Conservation (phyloP, 2,329 filamentous ascomycete species). For the Huntiella omanensis region DNA sequence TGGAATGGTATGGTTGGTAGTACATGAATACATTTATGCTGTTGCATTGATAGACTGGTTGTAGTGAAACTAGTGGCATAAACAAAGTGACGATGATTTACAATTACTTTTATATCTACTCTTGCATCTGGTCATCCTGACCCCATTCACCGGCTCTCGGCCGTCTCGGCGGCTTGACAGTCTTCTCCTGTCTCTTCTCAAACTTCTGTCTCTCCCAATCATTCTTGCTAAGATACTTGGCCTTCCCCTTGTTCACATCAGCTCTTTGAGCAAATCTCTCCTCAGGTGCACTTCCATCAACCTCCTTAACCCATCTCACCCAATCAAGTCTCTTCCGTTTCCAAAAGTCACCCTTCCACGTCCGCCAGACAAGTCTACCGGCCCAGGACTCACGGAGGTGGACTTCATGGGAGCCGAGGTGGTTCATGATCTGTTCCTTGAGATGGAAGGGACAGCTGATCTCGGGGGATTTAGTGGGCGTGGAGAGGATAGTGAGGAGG, state of each 20-base stretch:
- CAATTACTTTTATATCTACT: background rate
- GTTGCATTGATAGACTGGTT: too few relatives aligned
- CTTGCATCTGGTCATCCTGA: background rate
- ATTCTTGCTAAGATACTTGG: conserved; percentile 9
- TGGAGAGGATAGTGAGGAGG: conserved; percentile 27
- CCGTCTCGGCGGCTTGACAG: conserved; percentile 6
- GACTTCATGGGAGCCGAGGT: conserved; percentile 28
- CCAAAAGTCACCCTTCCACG: conserved; percentile 40
- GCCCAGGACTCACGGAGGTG: conserved; percentile 33
- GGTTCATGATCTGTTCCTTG: conserved; percentile 35
- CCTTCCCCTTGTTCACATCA: conserved; percentile 1
- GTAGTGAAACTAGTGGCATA: too few relatives aligned
- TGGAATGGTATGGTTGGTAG: too few relatives aligned
- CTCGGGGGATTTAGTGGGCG: conserved; percentile 29
- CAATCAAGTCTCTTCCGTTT: conserved; percentile 33
- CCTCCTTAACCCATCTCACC: conserved; percentile 36
- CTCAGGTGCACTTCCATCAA: conserved; percentile 7
- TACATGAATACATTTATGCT: too few relatives aligned
- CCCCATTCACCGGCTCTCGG: background rate
- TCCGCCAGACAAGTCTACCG: conserved; percentile 36
- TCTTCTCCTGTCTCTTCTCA: conserved; percentile 2
- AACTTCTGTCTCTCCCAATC: conserved; percentile 10
- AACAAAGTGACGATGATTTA: too few relatives aligned
- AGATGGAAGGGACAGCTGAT: conserved; percentile 34
- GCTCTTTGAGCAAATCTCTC: conserved; percentile 6